Base-by-base conservation (phyloP, 2,329 filamentous ascomycete genomes). In the Waltergamsia citrina region DNA sequence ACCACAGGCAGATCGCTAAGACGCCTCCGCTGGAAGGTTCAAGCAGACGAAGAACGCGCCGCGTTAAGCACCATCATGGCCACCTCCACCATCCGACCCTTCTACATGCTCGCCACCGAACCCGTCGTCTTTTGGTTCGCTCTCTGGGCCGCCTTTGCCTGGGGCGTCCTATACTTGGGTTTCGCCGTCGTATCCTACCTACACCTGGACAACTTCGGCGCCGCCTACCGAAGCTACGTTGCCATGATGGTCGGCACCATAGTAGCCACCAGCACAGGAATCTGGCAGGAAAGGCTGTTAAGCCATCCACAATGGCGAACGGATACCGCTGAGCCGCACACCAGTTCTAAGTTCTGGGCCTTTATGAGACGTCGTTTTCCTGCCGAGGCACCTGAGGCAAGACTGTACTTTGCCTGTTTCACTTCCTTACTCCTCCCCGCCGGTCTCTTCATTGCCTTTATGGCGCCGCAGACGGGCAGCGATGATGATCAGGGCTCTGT, bases 121-220 rank as follows among this genome's bases (percentile, higher is more conserved):
- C 79, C 82, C 0, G 78, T 86, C 8, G 81, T 88, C 11, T 86
- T 87, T 57, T 86, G 75, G 62, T 95, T 95, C 62, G 86, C 81
- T 1, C 65, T 94, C 1, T 95, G 88, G 88, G 81, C 87, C 1
- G 71, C 85, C 1, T 95, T 95, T 54, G 80, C 80, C 15, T 95
- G 88, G 88, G 86, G 82, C 0, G 73, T 94, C 0, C 71, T 95
- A 0, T 95, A 94, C 54, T 64, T 94, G 14, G 85, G 82, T 10
- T 90, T 94, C 45, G 75, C 76, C 11, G 81, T 85, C 2, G 74
- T 94, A 5, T 85, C 87, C 0, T 69, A 92, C 4, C 78, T 94
- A 17, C 93, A 92, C 56, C 49, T 63, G 16, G 69, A 63, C 5
- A 59, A 63, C 43, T 90, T 93, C 61, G 70, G 67, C 39, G 59